phyloP scores from a whole-genome alignment of 176 grass and related monocot genomes.

The Carex littledalei region DNA sequence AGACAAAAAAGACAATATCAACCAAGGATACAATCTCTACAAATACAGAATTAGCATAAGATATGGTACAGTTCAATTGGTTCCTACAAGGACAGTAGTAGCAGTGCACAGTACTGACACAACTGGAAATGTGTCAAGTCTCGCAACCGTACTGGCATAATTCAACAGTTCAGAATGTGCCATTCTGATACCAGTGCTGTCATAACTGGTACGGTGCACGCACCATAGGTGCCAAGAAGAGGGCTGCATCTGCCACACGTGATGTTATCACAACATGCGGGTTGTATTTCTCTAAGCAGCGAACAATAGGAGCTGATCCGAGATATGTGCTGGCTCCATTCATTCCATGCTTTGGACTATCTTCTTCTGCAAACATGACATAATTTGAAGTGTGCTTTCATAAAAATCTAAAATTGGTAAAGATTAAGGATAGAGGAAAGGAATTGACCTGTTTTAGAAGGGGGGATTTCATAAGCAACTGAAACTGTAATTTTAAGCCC shows the following conservation, averaged over 20 bases:
- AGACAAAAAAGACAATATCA: background rate
- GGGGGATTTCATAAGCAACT: slow-evolving; percentile 49
- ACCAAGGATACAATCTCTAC: background rate
- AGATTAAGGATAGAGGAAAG: slow-evolving; percentile 8
- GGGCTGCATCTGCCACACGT: slow-evolving; percentile 85
- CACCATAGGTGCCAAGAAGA: slow-evolving; percentile 97
- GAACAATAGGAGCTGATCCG: slow-evolving; percentile 72
- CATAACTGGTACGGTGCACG: background rate
- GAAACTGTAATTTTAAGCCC: slow-evolving; percentile 62
- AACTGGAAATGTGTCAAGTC: background rate
- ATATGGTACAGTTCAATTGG: background rate
- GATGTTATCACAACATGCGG: slow-evolving; percentile 93
- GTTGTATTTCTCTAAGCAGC: slow-evolving; percentile 70
- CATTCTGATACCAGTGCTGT: background rate
- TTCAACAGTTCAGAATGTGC: background rate
- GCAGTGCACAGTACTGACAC: background rate
- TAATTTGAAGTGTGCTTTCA: background rate
- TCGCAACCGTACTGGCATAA: background rate
- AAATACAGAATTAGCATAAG: background rate
- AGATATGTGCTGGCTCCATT: slow-evolving; percentile 86
- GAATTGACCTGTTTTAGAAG: background rate
- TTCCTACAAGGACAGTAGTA: slow-evolving; percentile 6
- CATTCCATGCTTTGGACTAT: slow-evolving; percentile 8
- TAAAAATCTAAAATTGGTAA: background rate
- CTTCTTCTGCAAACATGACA: slow-evolving; percentile 13